A percentile compares a stretch with the other conserved stretches of the same genome.
phyloP scores from a whole-genome alignment of 2,329 filamentous ascomycete species.

The Verticillium isaacii region DNA sequence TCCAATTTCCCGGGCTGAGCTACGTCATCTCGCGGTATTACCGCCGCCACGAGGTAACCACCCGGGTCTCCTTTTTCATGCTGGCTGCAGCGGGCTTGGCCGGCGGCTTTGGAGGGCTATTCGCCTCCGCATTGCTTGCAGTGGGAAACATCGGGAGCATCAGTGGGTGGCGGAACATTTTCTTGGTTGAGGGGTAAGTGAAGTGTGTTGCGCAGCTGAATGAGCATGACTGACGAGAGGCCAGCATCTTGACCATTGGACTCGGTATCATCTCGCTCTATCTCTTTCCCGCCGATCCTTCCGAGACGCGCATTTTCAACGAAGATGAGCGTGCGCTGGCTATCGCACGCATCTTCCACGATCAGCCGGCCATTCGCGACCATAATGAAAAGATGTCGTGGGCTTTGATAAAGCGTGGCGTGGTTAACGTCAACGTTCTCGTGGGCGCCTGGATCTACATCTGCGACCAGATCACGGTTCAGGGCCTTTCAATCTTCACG shows the following conservation, averaged over 20 bases:
- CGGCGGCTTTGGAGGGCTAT: constrained; percentile 62
- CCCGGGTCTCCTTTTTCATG: constrained; percentile 59
- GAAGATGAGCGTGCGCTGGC: constrained; percentile 59
- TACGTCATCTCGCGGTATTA: constrained; percentile 65
- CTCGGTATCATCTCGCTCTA: constrained; percentile 44
- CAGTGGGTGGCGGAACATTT: constrained; percentile 59
- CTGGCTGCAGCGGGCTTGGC: constrained; percentile 59
- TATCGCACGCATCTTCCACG: constrained; percentile 57
- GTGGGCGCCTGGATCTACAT: constrained; percentile 19
- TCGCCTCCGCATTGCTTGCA: constrained; percentile 37
- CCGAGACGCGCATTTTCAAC: constrained; percentile 29
- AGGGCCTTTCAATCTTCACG: constrained; percentile 61
- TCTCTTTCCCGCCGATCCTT: constrained; percentile 14
- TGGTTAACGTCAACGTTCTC: constrained; percentile 18
- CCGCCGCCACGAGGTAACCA: constrained; percentile 49
- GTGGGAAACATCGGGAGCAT: constrained; percentile 16
- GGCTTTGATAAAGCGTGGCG: constrained; percentile 12
- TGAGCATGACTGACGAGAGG: not conserved
- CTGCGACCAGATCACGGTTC: constrained; percentile 47
- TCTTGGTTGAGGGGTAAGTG: constrained; percentile 14
- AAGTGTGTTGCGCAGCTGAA: not conserved
- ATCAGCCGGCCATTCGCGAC: constrained; percentile 19
- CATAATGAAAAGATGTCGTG: constrained; percentile 15
- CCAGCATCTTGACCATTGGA: constrained; percentile 48
- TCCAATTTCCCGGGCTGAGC: constrained; percentile 61